Conservation (phyloP, 2,329 filamentous ascomycete genomes). For the Endothia cerciana region DNA sequence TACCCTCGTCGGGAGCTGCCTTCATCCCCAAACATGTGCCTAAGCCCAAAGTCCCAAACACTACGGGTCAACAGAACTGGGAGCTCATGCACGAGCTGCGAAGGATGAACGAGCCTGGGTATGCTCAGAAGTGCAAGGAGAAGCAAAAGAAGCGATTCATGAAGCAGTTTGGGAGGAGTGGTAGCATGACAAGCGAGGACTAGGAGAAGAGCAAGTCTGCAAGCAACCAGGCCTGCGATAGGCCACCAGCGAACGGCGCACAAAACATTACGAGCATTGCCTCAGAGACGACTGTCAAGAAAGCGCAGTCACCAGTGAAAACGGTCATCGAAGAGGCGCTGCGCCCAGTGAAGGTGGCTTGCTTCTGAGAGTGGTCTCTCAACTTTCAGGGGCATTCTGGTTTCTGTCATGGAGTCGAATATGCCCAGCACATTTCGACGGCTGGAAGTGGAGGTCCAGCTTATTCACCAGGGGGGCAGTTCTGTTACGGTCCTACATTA, state of each 20-base stretch:
- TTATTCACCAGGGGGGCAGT: background rate
- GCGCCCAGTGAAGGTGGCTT: background rate
- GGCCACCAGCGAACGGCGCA: background rate
- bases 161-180: constrained; percentile 21
- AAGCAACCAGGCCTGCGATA: background rate
- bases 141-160: constrained; percentile 29
- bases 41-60: constrained; percentile 28
- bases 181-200: background rate
- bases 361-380: background rate
- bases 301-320: background rate
- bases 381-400: background rate
- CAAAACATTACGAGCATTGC: background rate
- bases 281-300: background rate
- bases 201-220: constrained; percentile 19
- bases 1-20: constrained; percentile 8
- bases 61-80: constrained; percentile 29
- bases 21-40: constrained; percentile 26
- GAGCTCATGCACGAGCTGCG: constrained; percentile 28
- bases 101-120: constrained; percentile 28
- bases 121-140: constrained; percentile 27
- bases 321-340: background rate
- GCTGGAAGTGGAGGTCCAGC: background rate
- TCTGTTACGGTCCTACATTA: background rate
- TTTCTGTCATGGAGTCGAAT: background rate
- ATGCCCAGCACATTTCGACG: constrained; percentile 5